A percentile compares a stretch with the other conserved stretches of the same genome.
Conservation (phyloP, 164 flowering plant species). For the Vitis amurensis region DNA sequence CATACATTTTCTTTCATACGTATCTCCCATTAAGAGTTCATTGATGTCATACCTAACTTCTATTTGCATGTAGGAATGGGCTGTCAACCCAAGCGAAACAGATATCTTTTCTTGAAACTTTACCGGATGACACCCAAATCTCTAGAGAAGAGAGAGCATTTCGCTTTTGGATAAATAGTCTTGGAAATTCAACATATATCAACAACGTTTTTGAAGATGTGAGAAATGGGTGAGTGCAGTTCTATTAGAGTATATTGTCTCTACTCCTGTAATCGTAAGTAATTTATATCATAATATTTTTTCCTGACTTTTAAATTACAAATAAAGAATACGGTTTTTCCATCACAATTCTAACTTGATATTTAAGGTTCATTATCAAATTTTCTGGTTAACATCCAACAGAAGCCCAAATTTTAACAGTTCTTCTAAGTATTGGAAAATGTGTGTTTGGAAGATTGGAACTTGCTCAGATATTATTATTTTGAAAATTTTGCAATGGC, state of each 20-base stretch:
- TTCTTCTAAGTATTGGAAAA: too few species aligned
- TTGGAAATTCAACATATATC: constrained; percentile 66
- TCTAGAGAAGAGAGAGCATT: constrained; percentile 85
- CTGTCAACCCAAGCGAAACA: constrained; percentile 70
- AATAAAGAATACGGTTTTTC: too few species aligned
- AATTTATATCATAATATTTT: not conserved
- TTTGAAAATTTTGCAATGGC: not conserved
- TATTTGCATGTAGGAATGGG: constrained; percentile 65
- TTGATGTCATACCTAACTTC: not conserved
- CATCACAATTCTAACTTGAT: too few species aligned
- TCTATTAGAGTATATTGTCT: not conserved
- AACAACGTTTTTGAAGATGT: constrained; percentile 81
- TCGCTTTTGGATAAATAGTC: constrained; percentile 90
- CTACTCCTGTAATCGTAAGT: not conserved
- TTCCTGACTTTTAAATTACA: not conserved
- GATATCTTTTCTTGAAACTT: constrained; percentile 66
- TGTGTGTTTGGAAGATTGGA: not conserved
- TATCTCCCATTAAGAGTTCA: not conserved
- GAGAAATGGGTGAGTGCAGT: constrained; percentile 72
- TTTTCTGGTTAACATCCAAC: too few species aligned
- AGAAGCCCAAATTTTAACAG: too few species aligned
- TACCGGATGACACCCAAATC: constrained; percentile 67
- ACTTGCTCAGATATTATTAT: not conserved
- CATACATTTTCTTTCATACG: not conserved
- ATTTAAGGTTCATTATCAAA: too few species aligned